Evolutionary conservation across 2,329 filamentous ascomycete species (phyloP).

Genomic region (Colletotrichum sp.): DNA sequence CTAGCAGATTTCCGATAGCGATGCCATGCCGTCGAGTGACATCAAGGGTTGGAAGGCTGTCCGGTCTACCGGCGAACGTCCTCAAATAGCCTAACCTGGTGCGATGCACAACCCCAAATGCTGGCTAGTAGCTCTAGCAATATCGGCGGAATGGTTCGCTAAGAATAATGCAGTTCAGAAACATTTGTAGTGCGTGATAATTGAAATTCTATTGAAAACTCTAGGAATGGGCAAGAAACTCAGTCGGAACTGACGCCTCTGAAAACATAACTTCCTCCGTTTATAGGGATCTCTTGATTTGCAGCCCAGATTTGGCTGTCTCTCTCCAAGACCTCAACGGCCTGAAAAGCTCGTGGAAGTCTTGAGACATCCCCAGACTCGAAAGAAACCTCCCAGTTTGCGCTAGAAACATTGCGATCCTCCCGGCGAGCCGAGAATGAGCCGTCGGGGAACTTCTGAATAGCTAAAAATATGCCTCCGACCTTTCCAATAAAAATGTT

Average conservation of each 20-base stretch:
- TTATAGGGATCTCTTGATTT: neutral
- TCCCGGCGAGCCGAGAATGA: neutral
- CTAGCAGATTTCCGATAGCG: conserved; percentile 15
- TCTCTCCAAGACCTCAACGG: neutral
- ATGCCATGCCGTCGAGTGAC: neutral
- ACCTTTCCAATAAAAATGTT: neutral
- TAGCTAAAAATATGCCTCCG: neutral
- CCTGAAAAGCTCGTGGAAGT: neutral
- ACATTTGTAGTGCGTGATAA: neutral
- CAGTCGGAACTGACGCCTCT: neutral
- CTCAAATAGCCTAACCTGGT: neutral
- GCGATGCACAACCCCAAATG: neutral
- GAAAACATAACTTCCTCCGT: neutral
- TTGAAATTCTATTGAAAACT: rapidly evolving
- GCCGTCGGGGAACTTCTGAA: neutral
- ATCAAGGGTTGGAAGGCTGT: neutral
- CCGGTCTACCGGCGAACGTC: neutral
- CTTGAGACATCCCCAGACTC: neutral
- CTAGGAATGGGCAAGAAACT: neutral
- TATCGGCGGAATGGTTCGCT: rapidly evolving
- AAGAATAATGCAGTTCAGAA: neutral
- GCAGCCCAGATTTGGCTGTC: neutral
- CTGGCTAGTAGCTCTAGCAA: neutral
- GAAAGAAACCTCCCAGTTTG: neutral
- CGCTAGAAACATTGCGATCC: neutral